phyloP scores from a whole-genome alignment of 495 filamentous ascomycete species.

The Bryoglossum gracile region DNA sequence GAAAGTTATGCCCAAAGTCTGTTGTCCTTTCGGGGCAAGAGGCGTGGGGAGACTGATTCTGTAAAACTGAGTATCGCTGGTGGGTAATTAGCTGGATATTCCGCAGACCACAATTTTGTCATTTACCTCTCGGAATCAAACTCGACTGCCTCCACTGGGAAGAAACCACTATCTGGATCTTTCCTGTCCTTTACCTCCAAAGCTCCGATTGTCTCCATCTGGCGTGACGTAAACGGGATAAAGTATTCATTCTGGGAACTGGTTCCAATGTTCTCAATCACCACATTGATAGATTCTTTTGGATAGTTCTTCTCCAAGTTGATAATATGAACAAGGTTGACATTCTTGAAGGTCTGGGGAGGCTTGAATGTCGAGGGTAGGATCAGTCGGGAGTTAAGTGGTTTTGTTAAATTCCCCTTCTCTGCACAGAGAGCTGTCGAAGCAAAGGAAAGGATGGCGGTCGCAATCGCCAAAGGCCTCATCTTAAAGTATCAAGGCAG shows the following conservation, averaged over 20 bases:
- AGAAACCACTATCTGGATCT: slow-evolving; percentile 54
- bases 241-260: slow-evolving; percentile 82
- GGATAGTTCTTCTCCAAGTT: slow-evolving; percentile 89
- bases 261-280: slow-evolving; percentile 76
- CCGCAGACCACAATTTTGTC: slow-evolving; percentile 4
- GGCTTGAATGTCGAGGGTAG: slow-evolving; percentile 74
- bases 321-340: slow-evolving; percentile 80
- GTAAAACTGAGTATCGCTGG: slow-evolving; percentile 76
- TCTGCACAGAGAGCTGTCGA: slow-evolving; percentile 21
- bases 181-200: slow-evolving; percentile 92
- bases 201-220: slow-evolving; percentile 69
- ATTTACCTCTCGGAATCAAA: slow-evolving; percentile 40
- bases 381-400: slow-evolving; percentile 32
- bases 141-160: slow-evolving; percentile 59
- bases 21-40: slow-evolving; percentile 65
- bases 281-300: slow-evolving; percentile 83
- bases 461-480: slow-evolving; percentile 45
- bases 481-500: slow-evolving; percentile 35
- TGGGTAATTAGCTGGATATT: slow-evolving; percentile 10
- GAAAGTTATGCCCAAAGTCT: slow-evolving; percentile 82
- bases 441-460: slow-evolving; percentile 39
- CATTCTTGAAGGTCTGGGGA: slow-evolving; percentile 82
- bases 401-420: slow-evolving; percentile 30
- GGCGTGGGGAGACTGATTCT: slow-evolving; percentile 68
- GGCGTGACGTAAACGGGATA: slow-evolving; percentile 68